phyloP scores from a whole-genome alignment of 2,329 filamentous ascomycete genomes.

The Eurotiales sp. region DNA sequence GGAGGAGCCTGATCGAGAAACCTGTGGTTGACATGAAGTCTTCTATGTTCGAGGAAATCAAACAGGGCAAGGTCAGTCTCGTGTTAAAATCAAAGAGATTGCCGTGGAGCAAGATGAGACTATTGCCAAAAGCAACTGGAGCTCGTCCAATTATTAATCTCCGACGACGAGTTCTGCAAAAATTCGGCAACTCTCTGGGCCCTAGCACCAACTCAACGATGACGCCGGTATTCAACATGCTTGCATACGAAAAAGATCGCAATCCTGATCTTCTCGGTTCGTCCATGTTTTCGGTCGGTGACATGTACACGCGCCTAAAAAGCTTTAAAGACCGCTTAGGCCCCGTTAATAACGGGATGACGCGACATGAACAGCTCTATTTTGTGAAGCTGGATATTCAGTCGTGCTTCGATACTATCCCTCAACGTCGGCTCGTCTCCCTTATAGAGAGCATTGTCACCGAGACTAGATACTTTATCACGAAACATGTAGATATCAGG shows the following conservation, averaged over 20 bases:
- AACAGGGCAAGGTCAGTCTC: slow-evolving; percentile 51
- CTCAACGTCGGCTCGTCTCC: slow-evolving; percentile 67
- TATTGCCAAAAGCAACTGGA: slow-evolving; percentile 75
- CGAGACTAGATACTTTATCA: slow-evolving; percentile 63
- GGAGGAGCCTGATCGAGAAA: slow-evolving; percentile 72
- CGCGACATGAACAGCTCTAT: slow-evolving; percentile 55
- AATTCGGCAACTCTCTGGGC: slow-evolving; percentile 49
- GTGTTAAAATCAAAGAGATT: slow-evolving; percentile 61
- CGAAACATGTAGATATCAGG: slow-evolving; percentile 70
- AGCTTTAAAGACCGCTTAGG: slow-evolving; percentile 54
- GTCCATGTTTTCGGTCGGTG: slow-evolving; percentile 74
- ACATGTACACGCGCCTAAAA: slow-evolving; percentile 72
- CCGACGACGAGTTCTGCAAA: slow-evolving; percentile 59
- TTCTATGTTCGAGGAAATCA: slow-evolving; percentile 76
- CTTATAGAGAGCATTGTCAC: slow-evolving; percentile 59
- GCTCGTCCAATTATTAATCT: slow-evolving; percentile 87
- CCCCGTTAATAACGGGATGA: neutral
- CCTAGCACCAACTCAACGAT: slow-evolving; percentile 68
- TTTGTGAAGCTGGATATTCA: slow-evolving; percentile 92
- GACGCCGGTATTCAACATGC: slow-evolving; percentile 67
- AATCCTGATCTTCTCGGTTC: slow-evolving; percentile 66
- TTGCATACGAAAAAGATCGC: slow-evolving; percentile 69
- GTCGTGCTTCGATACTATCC: slow-evolving; percentile 92
- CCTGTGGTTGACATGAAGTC: slow-evolving; percentile 63
- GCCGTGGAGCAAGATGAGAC: slow-evolving; percentile 72